Evolutionary conservation across 1,284 basidiomycete species (phyloP), one percentile per base, ranked within the genome.

Genomic region (Heterobasidion annosum): DNA sequence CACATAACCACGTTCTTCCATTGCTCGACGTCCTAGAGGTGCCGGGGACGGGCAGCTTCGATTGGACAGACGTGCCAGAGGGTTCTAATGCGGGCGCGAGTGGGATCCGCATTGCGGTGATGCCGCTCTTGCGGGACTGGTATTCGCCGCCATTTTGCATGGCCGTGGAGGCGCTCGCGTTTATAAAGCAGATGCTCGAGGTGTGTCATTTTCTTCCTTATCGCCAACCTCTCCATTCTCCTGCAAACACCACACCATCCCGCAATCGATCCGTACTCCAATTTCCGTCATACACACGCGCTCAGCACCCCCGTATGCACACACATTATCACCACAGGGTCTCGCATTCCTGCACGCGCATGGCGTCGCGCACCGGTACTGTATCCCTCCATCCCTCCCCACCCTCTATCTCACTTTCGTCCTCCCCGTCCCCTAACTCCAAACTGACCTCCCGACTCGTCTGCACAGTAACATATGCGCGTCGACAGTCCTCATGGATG

Each of bases 41-140:
- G 18, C 25, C 25, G 25, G 25, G 25, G 25, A 25, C 25, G 25
- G 25, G 25, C 25, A 25, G 25, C 25, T 25, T 25, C 25, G 25
- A 25, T 4, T 25, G 25, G 25, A 25, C 25, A 4, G 25, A 25
- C 25, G 25, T 25, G 25, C 25, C 25, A 5, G 50, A 42, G 10
- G 35, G 4, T 10, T 8, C 18, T 32, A 18, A 18, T 19, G n/a
- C 40, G 46, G n/a, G 12, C 12, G 12, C 5, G 12, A 5, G 19
- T 48, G 46, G 46, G 40, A n/a, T 51, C n/a, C 50, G 40, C n/a
- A 18, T 51, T 16, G 33, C 16, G n/a, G 50, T 51, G 35, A 42
- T 51, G 50, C 50, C 50, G 35, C 50, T 51, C 35, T 42, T 51
- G 10, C 34, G 50, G 25, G 50, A 51, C 40, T 51, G 50, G 50